Evolutionary conservation across 1,139 yeast species (phyloP).

Genomic region (Scheffersomyces segobiensis): DNA sequence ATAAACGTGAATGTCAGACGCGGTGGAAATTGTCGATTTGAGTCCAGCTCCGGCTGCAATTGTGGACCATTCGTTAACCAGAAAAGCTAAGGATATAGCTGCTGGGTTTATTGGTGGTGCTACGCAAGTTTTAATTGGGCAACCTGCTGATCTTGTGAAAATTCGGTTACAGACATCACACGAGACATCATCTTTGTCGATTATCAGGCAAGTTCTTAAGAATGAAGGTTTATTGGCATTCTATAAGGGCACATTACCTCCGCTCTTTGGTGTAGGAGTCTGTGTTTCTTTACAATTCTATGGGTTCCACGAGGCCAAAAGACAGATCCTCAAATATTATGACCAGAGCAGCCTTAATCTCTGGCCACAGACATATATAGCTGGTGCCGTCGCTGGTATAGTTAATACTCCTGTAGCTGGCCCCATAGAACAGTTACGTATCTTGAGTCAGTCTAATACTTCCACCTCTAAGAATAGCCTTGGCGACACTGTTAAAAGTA

Average conservation of each 20-base stretch:
- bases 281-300: constrained; percentile 76
- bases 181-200: constrained; percentile 42
- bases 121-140: constrained; percentile 74
- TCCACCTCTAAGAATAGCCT: constrained; percentile 46
- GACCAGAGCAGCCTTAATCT: constrained; percentile 42
- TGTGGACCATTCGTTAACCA: constrained; percentile 51
- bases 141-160: constrained; percentile 71
- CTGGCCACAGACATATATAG: constrained; percentile 63
- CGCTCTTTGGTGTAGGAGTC: constrained; percentile 62
- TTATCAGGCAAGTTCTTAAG: constrained; percentile 53
- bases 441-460: constrained; percentile 63
- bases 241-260: constrained; percentile 48
- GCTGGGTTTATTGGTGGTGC: constrained; percentile 57
- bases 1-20: background rate
- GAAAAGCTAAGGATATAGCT: constrained; percentile 63
- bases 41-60: background rate
- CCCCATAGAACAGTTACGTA: constrained; percentile 77
- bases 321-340: constrained; percentile 48
- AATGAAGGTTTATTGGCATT: constrained; percentile 69
- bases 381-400: constrained; percentile 80
- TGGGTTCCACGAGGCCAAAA: constrained; percentile 74
- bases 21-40: background rate
- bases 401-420: constrained; percentile 71
- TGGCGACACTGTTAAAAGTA: constrained; percentile 35
- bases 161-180: constrained; percentile 58